phyloP scores from a whole-genome alignment of 2,329 filamentous ascomycete genomes.

The Alternaria sp. region DNA sequence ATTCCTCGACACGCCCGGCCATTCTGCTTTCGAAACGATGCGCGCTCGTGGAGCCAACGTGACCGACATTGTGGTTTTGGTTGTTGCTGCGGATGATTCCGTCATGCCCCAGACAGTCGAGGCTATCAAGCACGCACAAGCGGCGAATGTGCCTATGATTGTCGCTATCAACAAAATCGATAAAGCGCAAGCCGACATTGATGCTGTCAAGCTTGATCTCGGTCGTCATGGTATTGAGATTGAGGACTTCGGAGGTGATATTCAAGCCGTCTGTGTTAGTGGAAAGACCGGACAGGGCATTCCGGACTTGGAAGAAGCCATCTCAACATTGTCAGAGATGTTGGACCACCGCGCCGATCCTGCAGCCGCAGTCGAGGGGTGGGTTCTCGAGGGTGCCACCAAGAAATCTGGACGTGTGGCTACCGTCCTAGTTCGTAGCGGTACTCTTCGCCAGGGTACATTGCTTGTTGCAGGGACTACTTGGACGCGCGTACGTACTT shows the following conservation, averaged over 20 bases:
- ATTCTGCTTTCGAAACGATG: slow-evolving; percentile 96
- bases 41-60: slow-evolving; percentile 93
- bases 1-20: slow-evolving; percentile 95
- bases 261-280: slow-evolving; percentile 89
- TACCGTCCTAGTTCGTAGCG: slow-evolving; percentile 86
- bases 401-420: slow-evolving; percentile 86
- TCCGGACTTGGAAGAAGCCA: slow-evolving; percentile 89
- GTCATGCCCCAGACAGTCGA: slow-evolving; percentile 98
- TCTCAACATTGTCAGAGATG: slow-evolving; percentile 85
- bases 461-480: slow-evolving; percentile 87
- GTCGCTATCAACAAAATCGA: slow-evolving; percentile 98
- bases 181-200: slow-evolving; percentile 80
- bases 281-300: slow-evolving; percentile 95
- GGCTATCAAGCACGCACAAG: slow-evolving; percentile 90
- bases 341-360: slow-evolving; percentile 86
- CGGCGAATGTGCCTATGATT: slow-evolving; percentile 90
- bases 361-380: slow-evolving; percentile 84
- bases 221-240: slow-evolving; percentile 85
- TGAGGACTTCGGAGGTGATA: slow-evolving; percentile 94
- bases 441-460: slow-evolving; percentile 82
- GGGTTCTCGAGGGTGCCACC: slow-evolving; percentile 90
- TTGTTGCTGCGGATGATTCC: slow-evolving; percentile 95
- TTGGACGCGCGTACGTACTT: slow-evolving; percentile 83
- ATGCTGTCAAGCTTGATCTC: slow-evolving; percentile 89
- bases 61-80: slow-evolving; percentile 94